Evolutionary conservation across 495 filamentous ascomycete genomes (phyloP).

Genomic region (Xylaria grammica): DNA sequence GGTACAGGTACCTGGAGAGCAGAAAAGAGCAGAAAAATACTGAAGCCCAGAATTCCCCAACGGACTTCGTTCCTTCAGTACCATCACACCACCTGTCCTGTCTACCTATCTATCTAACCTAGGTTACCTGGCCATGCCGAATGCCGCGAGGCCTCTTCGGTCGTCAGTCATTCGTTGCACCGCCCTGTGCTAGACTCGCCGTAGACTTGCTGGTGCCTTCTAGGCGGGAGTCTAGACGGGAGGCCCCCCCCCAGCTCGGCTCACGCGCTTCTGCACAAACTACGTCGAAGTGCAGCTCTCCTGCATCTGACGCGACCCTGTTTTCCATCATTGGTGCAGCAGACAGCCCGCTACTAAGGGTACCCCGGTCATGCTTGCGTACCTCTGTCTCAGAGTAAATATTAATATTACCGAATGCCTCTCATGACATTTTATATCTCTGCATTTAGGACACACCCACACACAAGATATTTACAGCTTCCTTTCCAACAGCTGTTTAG

Average conservation of each 20-base stretch:
- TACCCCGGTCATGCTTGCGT: conserved; percentile 19
- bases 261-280: conserved; percentile 25
- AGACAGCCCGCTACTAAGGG: conserved; percentile 20
- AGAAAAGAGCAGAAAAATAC: too few relatives aligned
- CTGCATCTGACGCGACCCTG: conserved; percentile 23
- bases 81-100: neutral
- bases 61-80: neutral
- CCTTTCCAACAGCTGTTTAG: neutral
- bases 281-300: conserved; percentile 38
- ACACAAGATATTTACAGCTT: neutral
- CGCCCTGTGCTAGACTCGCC: neutral
- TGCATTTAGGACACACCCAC: neutral
- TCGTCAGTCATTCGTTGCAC: conserved; percentile 27
- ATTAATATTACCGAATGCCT: conserved; percentile 8
- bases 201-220: conserved; percentile 23
- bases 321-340: conserved; percentile 6
- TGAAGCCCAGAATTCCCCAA: neutral
- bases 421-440: neutral
- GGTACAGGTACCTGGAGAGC: too few relatives aligned
- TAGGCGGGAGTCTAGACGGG: conserved; percentile 1
- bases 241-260: conserved; percentile 15
- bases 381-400: conserved; percentile 16
- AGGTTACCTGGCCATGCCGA: neutral
- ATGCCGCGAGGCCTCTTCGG: neutral
- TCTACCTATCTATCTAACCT: neutral